Conservation (phyloP, 352 stramenopile genomes). For the Pythium periplocum region DNA sequence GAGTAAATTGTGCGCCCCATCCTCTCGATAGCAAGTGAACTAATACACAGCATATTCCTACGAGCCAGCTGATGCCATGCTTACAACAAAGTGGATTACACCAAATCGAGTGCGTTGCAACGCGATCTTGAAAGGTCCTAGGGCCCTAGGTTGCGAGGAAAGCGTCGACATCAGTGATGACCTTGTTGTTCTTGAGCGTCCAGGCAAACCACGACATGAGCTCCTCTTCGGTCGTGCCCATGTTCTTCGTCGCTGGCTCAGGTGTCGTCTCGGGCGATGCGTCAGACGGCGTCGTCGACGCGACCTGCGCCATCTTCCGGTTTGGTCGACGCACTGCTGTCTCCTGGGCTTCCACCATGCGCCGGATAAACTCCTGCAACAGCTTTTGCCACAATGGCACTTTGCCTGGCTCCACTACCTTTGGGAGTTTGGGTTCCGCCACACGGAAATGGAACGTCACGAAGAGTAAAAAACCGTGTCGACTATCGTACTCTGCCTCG, state of each 20-base stretch:
- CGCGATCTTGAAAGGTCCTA: too few relatives aligned
- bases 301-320: constrained; percentile 7
- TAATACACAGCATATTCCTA: too few relatives aligned
- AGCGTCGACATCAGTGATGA: constrained; percentile 16
- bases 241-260: neutral
- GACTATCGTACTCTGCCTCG: constrained; percentile 61
- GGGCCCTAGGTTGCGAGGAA: too few relatives aligned
- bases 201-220: constrained; percentile 46
- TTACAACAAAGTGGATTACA: too few relatives aligned
- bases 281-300: neutral
- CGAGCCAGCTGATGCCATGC: too few relatives aligned
- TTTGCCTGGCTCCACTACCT: neutral
- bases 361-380: neutral
- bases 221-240: constrained; percentile 26
- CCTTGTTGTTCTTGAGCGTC: constrained; percentile 47
- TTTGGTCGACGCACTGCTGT: neutral
- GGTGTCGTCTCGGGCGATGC: neutral
- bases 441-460: constrained; percentile 39
- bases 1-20: too few relatives aligned
- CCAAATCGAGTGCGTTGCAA: too few relatives aligned
- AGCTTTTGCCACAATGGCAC: neutral
- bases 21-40: too few relatives aligned
- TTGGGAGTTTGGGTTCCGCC: constrained; percentile 4
- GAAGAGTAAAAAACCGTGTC: constrained; percentile 46
- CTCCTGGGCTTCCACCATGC: neutral